Conservation (phyloP, 345 rosid genomes). For the Eucalyptus urophylla region DNA sequence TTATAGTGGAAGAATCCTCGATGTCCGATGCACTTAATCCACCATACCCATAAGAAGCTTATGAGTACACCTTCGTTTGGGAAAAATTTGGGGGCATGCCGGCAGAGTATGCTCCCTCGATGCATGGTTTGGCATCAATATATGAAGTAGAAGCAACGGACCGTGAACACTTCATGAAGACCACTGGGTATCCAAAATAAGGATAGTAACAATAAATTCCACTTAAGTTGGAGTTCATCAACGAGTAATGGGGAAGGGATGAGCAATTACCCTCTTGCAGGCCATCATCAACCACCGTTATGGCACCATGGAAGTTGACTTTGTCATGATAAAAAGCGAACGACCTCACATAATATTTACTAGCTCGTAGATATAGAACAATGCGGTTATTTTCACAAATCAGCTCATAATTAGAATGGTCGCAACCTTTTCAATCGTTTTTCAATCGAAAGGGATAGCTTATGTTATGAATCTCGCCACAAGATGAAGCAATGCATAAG, state of each 20-base stretch:
- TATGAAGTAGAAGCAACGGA: not conserved
- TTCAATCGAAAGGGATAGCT: not conserved
- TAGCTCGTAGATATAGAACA: rapidly evolving
- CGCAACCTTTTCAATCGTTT: rapidly evolving
- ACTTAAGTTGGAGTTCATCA: not conserved
- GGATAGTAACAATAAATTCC: rapidly evolving
- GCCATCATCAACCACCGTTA: rapidly evolving
- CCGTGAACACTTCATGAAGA: not conserved
- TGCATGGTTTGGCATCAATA: not conserved
- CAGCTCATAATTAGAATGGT: rapidly evolving
- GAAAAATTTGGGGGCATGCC: not conserved
- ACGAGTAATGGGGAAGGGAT: not conserved
- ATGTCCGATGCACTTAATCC: not conserved
- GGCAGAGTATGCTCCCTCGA: not conserved
- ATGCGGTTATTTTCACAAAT: not conserved
- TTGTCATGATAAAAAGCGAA: rapidly evolving
- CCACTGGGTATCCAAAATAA: not conserved
- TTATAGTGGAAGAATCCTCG: not conserved
- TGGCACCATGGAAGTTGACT: not conserved
- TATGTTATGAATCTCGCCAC: not conserved
- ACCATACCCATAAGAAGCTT: not conserved
- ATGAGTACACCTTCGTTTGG: not conserved
- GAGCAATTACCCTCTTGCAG: not conserved
- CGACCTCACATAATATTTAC: not conserved
- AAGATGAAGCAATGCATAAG: not conserved